Base-by-base conservation (phyloP, 2,329 filamentous ascomycete genomes). In the Ceratocystiopsis brevicomis region DNA sequence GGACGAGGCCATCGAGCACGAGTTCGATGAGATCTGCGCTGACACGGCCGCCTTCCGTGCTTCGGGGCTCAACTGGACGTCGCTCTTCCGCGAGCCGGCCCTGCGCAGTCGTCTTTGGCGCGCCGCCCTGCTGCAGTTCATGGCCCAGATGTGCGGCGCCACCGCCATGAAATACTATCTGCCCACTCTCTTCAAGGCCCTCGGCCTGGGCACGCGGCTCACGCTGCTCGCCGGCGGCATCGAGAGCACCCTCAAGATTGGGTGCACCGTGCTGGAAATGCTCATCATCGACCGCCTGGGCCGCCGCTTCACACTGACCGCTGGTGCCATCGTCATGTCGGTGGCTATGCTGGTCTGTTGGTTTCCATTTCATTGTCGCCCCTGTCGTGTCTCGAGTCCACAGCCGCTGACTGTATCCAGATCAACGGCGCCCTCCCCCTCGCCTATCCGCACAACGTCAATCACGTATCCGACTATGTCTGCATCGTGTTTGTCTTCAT, bases 161-260 rank as follows among this genome's bases (percentile, higher is more conserved):
- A 69, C 69, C 0, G 69, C 69, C 3, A 73, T 75, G 61, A 74
- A 75, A 50, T 74, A 75, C 50, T 74, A 74, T 49, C 60, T 75
- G 0, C 71, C 71, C 0, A 65, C 63, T 0, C 65, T 73, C 10
- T 67, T 75, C 45, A 54, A 60, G 42, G 63, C 62, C 3, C 56
- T 75, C 2, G 71, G 72, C 0, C 54, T 74, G 1, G 56, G 59
- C 35, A 63, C 62, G 6, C 61, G 65, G 10, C 45, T 67, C 15
- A 63, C 68, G 1, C 55, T 76, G 38, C 58, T 74, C 55, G 66
- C 67, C 1, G 66, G 68, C 6, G 70, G 69, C 2, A 66, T 71
- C 32, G 71, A 75, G 53, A 71, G 67, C 49, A 73, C 69, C 1
- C 52, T 69, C 8, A 75, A 75, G 53, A 71, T 74, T 36, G 67